These are phyloP conservation scores for Neoarthrinium moseri DNA, from an alignment of 2,329 filamentous ascomycete species.

Conservation along the genomic window DNA sequence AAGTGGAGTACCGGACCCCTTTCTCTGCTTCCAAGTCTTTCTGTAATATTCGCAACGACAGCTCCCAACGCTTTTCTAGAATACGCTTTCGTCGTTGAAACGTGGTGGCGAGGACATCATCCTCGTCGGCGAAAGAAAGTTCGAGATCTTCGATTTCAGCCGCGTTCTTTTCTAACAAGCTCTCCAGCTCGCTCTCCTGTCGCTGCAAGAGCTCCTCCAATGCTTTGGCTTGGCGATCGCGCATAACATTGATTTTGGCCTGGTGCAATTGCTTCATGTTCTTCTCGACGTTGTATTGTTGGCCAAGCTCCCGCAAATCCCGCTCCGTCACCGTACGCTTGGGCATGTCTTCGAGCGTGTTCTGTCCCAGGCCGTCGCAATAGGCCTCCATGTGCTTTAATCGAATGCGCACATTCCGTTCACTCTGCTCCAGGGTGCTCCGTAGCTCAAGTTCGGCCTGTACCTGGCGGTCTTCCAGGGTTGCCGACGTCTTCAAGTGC, in stretches of 20 bases:
- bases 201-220: constrained; percentile 58
- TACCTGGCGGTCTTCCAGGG: constrained; percentile 63
- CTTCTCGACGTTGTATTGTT: constrained; percentile 61
- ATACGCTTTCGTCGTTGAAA: constrained; percentile 45
- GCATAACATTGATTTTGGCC: constrained; percentile 62
- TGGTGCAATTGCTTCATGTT: constrained; percentile 59
- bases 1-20: constrained; percentile 39
- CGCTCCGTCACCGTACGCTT: constrained; percentile 56
- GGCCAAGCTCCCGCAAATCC: constrained; percentile 56
- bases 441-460: constrained; percentile 60
- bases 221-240: constrained; percentile 61
- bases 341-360: constrained; percentile 38
- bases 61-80: constrained; percentile 49
- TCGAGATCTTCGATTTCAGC: constrained; percentile 49
- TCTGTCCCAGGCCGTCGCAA: constrained; percentile 52
- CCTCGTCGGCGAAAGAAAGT: constrained; percentile 46
- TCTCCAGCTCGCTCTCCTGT: constrained; percentile 51
- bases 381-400: constrained; percentile 68
- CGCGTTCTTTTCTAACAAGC: constrained; percentile 42
- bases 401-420: constrained; percentile 54
- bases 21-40: constrained; percentile 48
- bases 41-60: constrained; percentile 52
- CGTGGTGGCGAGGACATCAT: constrained; percentile 41
- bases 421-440: constrained; percentile 52
- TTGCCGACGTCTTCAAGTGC: constrained; percentile 50